Evolutionary conservation across 495 filamentous ascomycete genomes (phyloP).

Genomic region (Penicillium lagena): DNA sequence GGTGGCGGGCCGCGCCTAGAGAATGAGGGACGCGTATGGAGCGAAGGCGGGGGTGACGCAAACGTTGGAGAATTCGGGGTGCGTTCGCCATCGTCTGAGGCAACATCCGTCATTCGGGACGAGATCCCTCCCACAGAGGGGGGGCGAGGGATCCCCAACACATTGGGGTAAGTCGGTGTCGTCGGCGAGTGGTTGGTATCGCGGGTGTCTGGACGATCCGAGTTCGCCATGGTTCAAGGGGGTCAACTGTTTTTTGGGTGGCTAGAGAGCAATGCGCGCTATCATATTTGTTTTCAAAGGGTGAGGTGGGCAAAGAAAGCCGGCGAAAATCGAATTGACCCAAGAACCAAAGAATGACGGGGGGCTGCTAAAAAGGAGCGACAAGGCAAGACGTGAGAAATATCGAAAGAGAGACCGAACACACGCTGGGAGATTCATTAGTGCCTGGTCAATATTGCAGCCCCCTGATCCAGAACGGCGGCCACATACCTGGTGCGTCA

Average conservation of each 20-base stretch:
- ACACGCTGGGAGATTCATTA: conserved; percentile 5
- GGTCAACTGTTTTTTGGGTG: background rate
- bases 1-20: conserved; percentile 44
- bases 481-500: no score
- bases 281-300: conserved; percentile 14
- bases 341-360: conserved; percentile 14
- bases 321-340: background rate
- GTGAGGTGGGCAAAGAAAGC: background rate
- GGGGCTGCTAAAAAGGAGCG: background rate
- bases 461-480: no score
- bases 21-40: conserved; percentile 39
- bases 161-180: conserved; percentile 21
- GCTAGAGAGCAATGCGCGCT: conserved; percentile 9
- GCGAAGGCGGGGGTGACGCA: conserved; percentile 35
- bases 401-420: conserved; percentile 3
- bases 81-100: conserved; percentile 45
- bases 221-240: conserved; percentile 18
- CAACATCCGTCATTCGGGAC: conserved; percentile 77
- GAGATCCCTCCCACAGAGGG: conserved; percentile 60
- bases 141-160: conserved; percentile 36
- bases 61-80: conserved; percentile 32
- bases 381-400: no score
- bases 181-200: conserved; percentile 16
- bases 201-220: conserved; percentile 19
- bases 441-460: background rate